phyloP scores from a whole-genome alignment of 2,329 filamentous ascomycete genomes.

The Venturia aucupariae region DNA sequence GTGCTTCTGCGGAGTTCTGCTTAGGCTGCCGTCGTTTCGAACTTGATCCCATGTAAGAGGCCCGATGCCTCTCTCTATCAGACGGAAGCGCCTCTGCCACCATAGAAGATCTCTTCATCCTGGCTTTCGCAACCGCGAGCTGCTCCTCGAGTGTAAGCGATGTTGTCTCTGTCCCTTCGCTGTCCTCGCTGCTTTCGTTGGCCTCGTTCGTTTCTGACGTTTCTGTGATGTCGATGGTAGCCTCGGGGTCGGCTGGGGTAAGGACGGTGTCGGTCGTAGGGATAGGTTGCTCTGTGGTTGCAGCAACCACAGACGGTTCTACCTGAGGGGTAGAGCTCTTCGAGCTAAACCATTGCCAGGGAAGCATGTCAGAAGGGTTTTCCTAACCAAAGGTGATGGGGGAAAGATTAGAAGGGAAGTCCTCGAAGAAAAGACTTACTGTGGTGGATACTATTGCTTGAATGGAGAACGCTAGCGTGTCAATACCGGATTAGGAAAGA shows the following conservation, averaged over 20 bases:
- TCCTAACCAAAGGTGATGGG: background rate
- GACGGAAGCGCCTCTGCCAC: background rate
- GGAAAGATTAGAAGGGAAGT: background rate
- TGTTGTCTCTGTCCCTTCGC: background rate
- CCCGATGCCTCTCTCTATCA: background rate
- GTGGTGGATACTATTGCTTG: background rate
- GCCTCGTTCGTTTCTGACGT: background rate
- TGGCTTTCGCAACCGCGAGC: background rate
- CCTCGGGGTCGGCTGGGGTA: background rate
- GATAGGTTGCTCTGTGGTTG: background rate
- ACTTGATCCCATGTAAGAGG: background rate
- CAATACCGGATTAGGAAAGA: background rate
- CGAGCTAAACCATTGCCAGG: constrained; percentile 6
- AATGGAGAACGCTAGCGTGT: background rate
- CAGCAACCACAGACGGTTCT: background rate
- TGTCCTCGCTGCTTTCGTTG: background rate
- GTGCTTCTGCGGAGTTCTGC: constrained; percentile 2
- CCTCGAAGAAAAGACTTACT: constrained; percentile 6
- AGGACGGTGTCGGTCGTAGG: background rate
- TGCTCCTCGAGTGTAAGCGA: background rate
- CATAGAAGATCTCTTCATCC: constrained; percentile 4
- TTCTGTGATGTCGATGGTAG: background rate
- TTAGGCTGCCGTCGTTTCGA: constrained; percentile 6
- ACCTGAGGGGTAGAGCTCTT: background rate
- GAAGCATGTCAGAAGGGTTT: background rate